Percentiles rank a stretch among this genome's conserved stretches.
phyloP scores from a whole-genome alignment of 495 filamentous ascomycete genomes.

The Friedmanniomyces endolithicus region DNA sequence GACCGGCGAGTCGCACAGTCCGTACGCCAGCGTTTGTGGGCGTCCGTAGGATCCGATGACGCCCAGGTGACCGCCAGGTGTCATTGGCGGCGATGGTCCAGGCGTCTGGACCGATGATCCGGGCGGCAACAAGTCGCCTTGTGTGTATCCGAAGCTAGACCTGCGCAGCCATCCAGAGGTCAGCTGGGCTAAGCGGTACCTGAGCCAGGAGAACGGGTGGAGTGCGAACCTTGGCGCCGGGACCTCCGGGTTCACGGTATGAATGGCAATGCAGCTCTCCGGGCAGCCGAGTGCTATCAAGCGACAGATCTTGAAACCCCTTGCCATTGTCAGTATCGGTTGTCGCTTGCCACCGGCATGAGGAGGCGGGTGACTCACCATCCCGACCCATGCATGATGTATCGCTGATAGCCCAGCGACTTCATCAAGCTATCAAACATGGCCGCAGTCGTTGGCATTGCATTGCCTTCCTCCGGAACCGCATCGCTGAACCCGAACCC shows the following conservation, averaged over 20 bases:
- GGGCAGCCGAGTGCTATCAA: conserved; percentile 26
- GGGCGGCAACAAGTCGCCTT: conserved; percentile 8
- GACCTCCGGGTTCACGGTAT: conserved; percentile 29
- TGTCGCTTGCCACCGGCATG: neutral
- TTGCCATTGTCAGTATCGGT: conserved; percentile 15
- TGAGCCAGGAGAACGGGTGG: conserved; percentile 17
- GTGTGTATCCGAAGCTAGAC: conserved; percentile 27
- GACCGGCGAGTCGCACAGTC: conserved; percentile 30
- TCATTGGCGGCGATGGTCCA: neutral
- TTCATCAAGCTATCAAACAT: conserved; percentile 29
- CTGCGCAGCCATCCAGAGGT: conserved; percentile 17
- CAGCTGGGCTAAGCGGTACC: conserved; percentile 23
- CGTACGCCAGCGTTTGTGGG: conserved; percentile 29
- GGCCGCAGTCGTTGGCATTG: conserved; percentile 24
- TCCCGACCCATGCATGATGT: conserved; percentile 27
- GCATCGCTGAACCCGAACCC: conserved; percentile 34
- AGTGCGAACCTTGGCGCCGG: conserved; percentile 20
- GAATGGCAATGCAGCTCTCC: conserved; percentile 25
- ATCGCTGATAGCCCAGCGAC: conserved; percentile 28
- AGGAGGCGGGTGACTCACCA: conserved; percentile 22
- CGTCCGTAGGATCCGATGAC: neutral
- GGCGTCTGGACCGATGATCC: neutral
- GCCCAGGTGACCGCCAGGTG: neutral
- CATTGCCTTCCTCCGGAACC: conserved; percentile 23
- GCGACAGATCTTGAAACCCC: conserved; percentile 31